phyloP scores from a whole-genome alignment of 257 asterid species.

The Gentiana macrophylla region DNA sequence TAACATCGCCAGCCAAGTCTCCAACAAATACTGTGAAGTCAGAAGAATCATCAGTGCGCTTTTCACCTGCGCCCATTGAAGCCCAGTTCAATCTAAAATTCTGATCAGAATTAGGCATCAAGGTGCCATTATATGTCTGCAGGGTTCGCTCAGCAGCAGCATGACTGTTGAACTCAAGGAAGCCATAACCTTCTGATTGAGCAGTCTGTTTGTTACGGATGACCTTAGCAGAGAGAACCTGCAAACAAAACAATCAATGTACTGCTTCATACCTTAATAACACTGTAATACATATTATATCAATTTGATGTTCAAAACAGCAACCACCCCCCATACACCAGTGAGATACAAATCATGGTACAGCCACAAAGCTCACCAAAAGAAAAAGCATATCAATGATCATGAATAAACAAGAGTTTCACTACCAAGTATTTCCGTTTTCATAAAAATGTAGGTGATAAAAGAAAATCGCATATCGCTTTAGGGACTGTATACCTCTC shows the following conservation, averaged over 20 bases:
- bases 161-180: constrained; percentile 69
- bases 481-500: constrained; percentile 46
- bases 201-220: constrained; percentile 74
- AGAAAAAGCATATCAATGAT: background rate
- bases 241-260: constrained; percentile 6
- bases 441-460: no score
- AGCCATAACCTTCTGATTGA: constrained; percentile 88
- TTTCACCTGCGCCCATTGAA: constrained; percentile 84
- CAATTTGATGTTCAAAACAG: no score
- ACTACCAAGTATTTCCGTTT: background rate
- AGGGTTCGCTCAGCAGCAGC: constrained; percentile 80
- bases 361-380: no score
- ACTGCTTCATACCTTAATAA: no score
- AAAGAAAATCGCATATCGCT: background rate
- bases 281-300: no score
- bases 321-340: no score
- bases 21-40: constrained; percentile 88
- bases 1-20: constrained; percentile 91
- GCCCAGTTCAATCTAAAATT: constrained; percentile 90
- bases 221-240: constrained; percentile 69
- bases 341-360: background rate
- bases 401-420: background rate
- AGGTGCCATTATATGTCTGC: constrained; percentile 54
- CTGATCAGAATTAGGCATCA: constrained; percentile 75
- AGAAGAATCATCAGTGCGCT: constrained; percentile 57